A percentile compares a stretch with the other conserved stretches of the same genome.
Conservation (phyloP, 768 basidiomycete species). For the Rhodosporidiobolus odoratus region DNA sequence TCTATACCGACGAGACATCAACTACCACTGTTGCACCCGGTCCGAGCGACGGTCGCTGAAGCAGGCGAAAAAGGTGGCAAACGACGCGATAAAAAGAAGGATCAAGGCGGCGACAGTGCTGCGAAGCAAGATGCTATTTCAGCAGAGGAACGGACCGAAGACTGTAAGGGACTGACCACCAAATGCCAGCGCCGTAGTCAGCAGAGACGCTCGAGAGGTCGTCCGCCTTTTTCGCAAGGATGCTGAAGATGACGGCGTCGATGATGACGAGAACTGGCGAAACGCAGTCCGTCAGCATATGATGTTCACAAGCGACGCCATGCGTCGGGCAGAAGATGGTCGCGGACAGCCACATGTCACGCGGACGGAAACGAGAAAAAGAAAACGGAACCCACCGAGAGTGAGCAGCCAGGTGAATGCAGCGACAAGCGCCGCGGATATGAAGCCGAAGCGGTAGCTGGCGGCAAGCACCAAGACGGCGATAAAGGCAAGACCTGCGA, state of each 20-base stretch:
- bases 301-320: no score
- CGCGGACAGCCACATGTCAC: no score
- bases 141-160: neutral
- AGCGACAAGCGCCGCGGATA: constrained; percentile 43
- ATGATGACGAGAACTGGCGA: constrained; percentile 3
- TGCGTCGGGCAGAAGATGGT: no score
- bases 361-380: neutral
- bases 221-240: constrained; percentile 20
- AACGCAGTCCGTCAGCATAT: neutral
- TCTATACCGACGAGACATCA: no score
- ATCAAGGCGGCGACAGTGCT: neutral
- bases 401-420: constrained; percentile 44
- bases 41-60: neutral
- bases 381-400: constrained; percentile 15
- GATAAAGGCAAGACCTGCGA: constrained; percentile 43
- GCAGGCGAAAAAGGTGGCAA: neutral
- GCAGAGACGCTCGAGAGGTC: neutral
- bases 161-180: neutral
- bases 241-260: constrained; percentile 41
- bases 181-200: neutral
- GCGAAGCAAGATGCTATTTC: neutral
- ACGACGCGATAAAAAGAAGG: neutral
- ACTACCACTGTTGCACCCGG: neutral
- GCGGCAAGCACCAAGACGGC: constrained; percentile 43
- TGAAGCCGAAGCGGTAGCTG: constrained; percentile 43